Conservation (phyloP, 192 early-diverging fungal species). For the Backusella psychrophila region DNA sequence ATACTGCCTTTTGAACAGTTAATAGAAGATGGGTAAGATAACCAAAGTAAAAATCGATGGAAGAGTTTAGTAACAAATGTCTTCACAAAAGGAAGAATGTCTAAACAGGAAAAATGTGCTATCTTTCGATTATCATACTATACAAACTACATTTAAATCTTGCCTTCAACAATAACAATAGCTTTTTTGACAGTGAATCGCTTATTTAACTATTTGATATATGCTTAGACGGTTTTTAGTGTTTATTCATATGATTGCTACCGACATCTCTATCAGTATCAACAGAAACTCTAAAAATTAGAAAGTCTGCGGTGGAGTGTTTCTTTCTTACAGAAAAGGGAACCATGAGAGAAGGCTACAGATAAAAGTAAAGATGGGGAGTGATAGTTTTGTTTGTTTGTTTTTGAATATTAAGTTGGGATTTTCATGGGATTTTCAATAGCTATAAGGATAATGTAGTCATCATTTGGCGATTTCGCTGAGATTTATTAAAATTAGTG, state of each 20-base stretch:
- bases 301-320: neutral
- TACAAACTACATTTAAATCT: no score
- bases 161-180: no score
- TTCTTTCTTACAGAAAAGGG: neutral
- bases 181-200: no score
- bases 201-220: neutral
- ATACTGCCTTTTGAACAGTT: neutral
- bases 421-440: neutral
- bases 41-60: no score
- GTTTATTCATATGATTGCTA: neutral
- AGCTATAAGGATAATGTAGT: neutral
- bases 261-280: neutral
- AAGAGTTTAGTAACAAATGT: neutral
- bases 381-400: neutral
- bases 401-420: neutral
- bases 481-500: neutral
- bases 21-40: no score
- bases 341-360: neutral
- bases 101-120: neutral
- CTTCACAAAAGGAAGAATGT: neutral
- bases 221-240: neutral
- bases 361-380: neutral
- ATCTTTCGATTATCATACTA: neutral
- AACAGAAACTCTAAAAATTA: neutral
- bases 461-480: neutral